Evolutionary conservation across 2,329 filamentous ascomycete species (phyloP), one percentile per base, ranked within the genome.

Genomic region (Fusarium sp.): DNA sequence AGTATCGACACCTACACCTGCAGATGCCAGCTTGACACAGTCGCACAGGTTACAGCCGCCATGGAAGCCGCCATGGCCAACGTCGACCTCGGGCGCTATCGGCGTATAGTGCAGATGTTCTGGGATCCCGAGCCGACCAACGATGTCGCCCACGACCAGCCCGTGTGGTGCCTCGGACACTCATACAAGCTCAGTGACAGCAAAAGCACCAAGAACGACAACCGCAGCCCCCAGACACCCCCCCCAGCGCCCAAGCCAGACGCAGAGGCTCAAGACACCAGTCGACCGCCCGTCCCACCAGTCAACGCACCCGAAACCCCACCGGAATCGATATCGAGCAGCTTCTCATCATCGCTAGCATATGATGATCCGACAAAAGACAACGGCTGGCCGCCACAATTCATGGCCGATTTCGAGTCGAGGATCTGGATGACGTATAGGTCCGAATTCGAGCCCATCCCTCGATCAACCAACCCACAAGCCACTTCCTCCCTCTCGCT

Each of bases 401-500:
- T 99, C 79, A 86, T 98, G 36, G 93, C 95, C 69, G 97, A 99
- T 82, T 97, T 98, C 79, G 95, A 98, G 81, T 95, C 96, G 6
- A 91, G 91, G 70, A 91, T 98, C 82, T 98, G 97, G 96, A 94
- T 99, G 89, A 98, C 96, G 11, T 99, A 99, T 80, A 91, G 97
- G 61, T 97, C 92, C 29, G 93, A 93, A 76, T 99, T 99, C 81
- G 86, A 91, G 11, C 88, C 91, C 1, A 99, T 99, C 80, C 89
- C 94, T 20, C 94, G 92, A 81, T 95, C 94, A 5, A 87, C 89
- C 63, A 93, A 96, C 75, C 91, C 93, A 1, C 91, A 91, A 78
- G 93, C 94, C 16, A 81, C 87, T 1, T 88, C 92, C 5, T 87
- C 91, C 9, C 90, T 98, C 85, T 97, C 94, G 5, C 90, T 98